These are phyloP conservation scores for Lycium barbarum DNA, from an alignment of 257 asterid species.

Conservation along the genomic window DNA sequence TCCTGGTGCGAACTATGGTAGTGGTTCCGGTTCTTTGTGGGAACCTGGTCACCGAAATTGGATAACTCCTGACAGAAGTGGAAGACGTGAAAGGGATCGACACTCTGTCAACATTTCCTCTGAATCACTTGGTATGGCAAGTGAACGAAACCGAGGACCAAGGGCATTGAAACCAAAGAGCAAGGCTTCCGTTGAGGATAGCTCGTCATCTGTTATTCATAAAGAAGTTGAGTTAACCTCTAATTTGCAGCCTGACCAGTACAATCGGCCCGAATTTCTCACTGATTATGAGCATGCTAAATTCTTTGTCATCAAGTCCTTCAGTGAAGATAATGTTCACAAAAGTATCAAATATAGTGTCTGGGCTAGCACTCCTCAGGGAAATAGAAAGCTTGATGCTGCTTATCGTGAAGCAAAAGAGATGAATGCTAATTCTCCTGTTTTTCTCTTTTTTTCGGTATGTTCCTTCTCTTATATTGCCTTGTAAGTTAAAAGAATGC, in stretches of 20 bases:
- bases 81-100: conserved; percentile 84
- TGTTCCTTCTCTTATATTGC: conserved; percentile 35
- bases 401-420: conserved; percentile 82
- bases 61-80: conserved; percentile 63
- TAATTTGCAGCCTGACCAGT: conserved; percentile 58
- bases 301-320: conserved; percentile 93
- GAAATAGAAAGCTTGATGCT: conserved; percentile 94
- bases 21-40: conserved; percentile 64
- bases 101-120: conserved; percentile 54
- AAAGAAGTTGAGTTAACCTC: conserved; percentile 68
- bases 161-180: conserved; percentile 82
- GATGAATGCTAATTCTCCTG: conserved; percentile 69
- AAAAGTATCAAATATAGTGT: conserved; percentile 89
- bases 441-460: conserved; percentile 95
- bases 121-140: conserved; percentile 66
- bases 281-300: conserved; percentile 77
- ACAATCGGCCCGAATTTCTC: conserved; percentile 70
- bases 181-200: conserved; percentile 70
- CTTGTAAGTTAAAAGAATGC: conserved; percentile 19
- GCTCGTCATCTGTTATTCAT: conserved; percentile 53
- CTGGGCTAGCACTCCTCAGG: conserved; percentile 99
- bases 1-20: conserved; percentile 54
- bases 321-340: conserved; percentile 97
- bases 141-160: conserved; percentile 95
- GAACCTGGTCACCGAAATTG: conserved; percentile 54